Percentiles rank a stretch among this genome's conserved stretches.
These are phyloP conservation scores for Pleoardoris graminearum DNA, from an alignment of 2,329 filamentous ascomycete genomes.

Conservation along the genomic window DNA sequence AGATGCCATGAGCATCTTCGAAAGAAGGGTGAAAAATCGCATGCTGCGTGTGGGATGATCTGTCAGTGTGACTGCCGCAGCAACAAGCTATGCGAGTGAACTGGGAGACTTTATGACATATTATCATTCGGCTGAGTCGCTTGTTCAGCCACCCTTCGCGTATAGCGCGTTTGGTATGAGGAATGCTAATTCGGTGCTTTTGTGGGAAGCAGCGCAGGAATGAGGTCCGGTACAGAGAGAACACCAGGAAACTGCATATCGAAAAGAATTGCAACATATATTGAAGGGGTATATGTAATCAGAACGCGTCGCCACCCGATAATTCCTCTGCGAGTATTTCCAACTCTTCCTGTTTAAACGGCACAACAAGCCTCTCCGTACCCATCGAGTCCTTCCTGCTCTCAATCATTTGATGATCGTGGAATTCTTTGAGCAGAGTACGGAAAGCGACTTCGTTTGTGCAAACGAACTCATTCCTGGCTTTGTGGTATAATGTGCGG, in stretches of 20 bases:
- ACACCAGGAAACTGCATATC: background rate
- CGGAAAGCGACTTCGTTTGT: constrained; percentile 95
- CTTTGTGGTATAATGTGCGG: constrained; percentile 88
- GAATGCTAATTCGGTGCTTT: background rate
- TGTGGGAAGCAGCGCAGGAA: background rate
- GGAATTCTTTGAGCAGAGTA: constrained; percentile 93
- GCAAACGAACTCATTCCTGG: constrained; percentile 94
- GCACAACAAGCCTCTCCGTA: constrained; percentile 81
- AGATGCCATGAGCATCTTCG: constrained; percentile 8
- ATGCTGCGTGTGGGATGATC: no score
- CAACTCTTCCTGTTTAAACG: constrained; percentile 84
- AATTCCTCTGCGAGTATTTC: constrained; percentile 86
- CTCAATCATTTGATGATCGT: constrained; percentile 97
- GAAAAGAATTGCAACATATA: background rate
- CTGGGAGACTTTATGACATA: background rate
- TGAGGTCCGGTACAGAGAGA: background rate
- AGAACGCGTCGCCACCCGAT: constrained; percentile 35
- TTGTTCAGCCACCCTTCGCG: background rate
- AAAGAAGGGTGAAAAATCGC: constrained; percentile 5
- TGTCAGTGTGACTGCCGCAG: no score
- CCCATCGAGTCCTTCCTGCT: constrained; percentile 83
- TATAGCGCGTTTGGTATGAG: background rate
- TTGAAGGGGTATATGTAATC: constrained; percentile 14
- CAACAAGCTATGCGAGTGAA: no score
- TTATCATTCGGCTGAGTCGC: background rate